Evolutionary conservation across 768 basidiomycete genomes (phyloP).

Genomic region (Imleria badia): DNA sequence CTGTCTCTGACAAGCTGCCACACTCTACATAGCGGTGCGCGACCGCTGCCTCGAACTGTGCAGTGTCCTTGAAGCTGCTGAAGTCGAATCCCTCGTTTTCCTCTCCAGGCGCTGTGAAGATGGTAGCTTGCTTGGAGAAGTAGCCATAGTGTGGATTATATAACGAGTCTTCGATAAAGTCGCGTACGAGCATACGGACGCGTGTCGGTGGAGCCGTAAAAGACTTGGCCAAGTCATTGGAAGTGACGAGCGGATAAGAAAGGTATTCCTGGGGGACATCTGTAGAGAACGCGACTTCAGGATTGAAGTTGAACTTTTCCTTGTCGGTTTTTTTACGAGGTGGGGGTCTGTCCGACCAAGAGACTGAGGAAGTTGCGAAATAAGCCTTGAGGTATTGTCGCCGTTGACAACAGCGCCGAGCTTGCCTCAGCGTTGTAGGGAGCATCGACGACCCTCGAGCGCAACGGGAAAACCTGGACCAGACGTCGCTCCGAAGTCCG

Average conservation of each 20-base stretch:
- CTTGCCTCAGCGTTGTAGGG: constrained; percentile 16
- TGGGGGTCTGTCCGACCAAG: constrained; percentile 12
- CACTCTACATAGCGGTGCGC: constrained; percentile 73
- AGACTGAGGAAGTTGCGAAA: constrained; percentile 23
- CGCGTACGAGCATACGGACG: constrained; percentile 92
- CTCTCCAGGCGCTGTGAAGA: constrained; percentile 65
- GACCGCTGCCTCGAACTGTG: constrained; percentile 82
- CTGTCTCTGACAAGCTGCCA: constrained; percentile 52
- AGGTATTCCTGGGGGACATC: constrained; percentile 44
- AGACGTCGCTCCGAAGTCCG: constrained; percentile 3
- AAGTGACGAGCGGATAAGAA: constrained; percentile 60
- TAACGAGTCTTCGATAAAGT: constrained; percentile 94
- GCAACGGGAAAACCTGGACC: constrained; percentile 7
- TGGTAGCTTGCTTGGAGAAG: constrained; percentile 90
- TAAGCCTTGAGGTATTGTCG: constrained; percentile 25
- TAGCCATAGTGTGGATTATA: constrained; percentile 99
- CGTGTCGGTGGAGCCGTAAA: constrained; percentile 61
- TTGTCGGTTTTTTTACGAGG: constrained; percentile 13
- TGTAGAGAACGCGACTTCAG: constrained; percentile 52
- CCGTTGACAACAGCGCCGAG: constrained; percentile 18
- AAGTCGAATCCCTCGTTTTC: constrained; percentile 64
- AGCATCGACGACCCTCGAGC: constrained; percentile 21
- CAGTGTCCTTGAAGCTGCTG: constrained; percentile 56
- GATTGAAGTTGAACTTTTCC: constrained; percentile 82
- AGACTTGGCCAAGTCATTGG: constrained; percentile 60